A percentile compares a stretch with the other conserved stretches of the same genome.
These are phyloP conservation scores for Fusarium sororula DNA, from an alignment of 2,329 filamentous ascomycete species.

Conservation along the genomic window DNA sequence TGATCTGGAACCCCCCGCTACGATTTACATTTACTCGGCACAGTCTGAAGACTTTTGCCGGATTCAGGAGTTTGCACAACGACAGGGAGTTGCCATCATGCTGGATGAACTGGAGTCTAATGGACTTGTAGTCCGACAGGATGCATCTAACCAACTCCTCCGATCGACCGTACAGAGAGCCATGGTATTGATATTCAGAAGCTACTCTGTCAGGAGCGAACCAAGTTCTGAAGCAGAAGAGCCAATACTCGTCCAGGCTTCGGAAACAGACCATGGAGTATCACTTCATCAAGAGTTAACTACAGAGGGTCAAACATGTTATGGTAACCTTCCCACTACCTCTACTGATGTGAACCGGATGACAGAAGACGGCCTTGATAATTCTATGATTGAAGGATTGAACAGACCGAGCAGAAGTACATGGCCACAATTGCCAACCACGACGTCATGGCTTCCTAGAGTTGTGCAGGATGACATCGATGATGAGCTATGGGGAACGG, in stretches of 20 bases:
- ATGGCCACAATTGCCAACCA: neutral
- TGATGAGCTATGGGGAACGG: neutral
- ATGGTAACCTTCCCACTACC: too few species aligned
- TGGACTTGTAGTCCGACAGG: neutral
- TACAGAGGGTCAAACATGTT: too few species aligned
- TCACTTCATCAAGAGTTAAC: neutral
- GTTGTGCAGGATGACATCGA: too few species aligned
- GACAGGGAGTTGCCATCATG: neutral
- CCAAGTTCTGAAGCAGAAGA: neutral
- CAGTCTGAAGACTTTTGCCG: neutral
- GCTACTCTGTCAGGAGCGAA: rapidly evolving
- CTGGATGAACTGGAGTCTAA: neutral
- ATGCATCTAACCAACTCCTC: neutral
- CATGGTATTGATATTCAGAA: neutral
- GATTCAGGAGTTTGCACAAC: neutral
- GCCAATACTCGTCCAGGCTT: too few species aligned
- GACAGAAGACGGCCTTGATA: too few species aligned
- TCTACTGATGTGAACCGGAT: too few species aligned
- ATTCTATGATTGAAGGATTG: rapidly evolving
- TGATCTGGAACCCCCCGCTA: rapidly evolving
- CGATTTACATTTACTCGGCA: neutral
- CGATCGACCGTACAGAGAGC: neutral
- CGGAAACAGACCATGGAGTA: too few species aligned
- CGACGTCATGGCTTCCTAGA: too few species aligned
- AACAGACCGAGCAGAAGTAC: too few species aligned